These are phyloP conservation scores for Metschnikowia amazonensis DNA, from an alignment of 805 yeast genomes.

Conservation along the genomic window DNA sequence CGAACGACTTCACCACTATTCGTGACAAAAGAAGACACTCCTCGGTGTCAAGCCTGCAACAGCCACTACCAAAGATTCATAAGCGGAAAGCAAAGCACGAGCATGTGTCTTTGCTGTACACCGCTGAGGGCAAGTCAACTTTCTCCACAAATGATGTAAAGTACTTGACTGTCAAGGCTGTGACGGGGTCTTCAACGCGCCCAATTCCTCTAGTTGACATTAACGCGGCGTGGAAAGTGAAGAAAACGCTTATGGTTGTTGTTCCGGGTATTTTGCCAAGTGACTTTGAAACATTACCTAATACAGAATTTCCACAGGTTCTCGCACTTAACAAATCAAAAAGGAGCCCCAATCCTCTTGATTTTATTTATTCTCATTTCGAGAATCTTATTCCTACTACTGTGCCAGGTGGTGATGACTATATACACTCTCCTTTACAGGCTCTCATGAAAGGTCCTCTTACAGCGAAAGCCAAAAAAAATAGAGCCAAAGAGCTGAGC, in stretches of 20 bases:
- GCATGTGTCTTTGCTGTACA: slow-evolving; percentile 14
- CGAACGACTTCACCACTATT: background rate
- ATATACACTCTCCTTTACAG: slow-evolving; percentile 50
- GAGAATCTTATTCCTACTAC: slow-evolving; percentile 44
- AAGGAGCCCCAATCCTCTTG: slow-evolving; percentile 17
- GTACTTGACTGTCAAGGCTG: slow-evolving; percentile 7
- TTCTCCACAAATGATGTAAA: slow-evolving; percentile 10
- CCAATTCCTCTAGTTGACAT: slow-evolving; percentile 7
- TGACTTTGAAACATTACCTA: slow-evolving; percentile 32
- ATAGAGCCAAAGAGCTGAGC: slow-evolving; percentile 31
- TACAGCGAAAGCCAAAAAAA: slow-evolving; percentile 51
- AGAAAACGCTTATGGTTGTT: slow-evolving; percentile 52
- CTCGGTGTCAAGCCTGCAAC: slow-evolving; percentile 26
- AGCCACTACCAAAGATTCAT: slow-evolving; percentile 22
- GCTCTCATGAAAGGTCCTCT: slow-evolving; percentile 56
- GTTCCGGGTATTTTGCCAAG: slow-evolving; percentile 59
- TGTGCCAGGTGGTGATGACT: slow-evolving; percentile 65
- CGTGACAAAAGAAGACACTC: slow-evolving; percentile 37
- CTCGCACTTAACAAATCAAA: slow-evolving; percentile 2
- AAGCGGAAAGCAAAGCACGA: slow-evolving; percentile 29
- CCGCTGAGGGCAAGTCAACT: background rate
- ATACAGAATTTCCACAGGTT: background rate
- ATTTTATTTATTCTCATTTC: slow-evolving; percentile 40
- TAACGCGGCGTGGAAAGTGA: slow-evolving; percentile 12
- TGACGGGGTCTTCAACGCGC: background rate